phyloP scores from a whole-genome alignment of 345 rosid genomes.

The Cardiospermum halicacabum region DNA sequence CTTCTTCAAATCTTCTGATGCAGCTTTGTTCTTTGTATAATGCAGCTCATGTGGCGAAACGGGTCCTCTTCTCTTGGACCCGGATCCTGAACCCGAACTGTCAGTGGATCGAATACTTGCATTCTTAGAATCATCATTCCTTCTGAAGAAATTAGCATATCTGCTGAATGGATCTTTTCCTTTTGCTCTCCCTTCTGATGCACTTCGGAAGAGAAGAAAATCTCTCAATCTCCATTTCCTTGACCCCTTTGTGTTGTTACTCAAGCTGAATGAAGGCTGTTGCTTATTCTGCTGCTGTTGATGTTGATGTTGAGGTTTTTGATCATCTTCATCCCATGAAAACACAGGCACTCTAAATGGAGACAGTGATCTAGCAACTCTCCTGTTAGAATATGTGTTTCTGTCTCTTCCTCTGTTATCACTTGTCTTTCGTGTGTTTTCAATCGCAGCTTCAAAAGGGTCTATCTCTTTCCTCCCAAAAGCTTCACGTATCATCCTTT shows the following conservation, averaged over 20 bases:
- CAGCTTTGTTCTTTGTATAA: conserved; percentile 78
- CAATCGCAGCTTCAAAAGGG: conserved; percentile 36
- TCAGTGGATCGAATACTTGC: conserved; percentile 39
- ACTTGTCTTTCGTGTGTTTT: conserved; percentile 27
- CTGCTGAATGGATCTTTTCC: conserved; percentile 50
- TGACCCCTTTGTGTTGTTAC: conserved; percentile 42
- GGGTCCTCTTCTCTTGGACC: conserved; percentile 30
- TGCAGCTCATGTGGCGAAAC: conserved; percentile 86
- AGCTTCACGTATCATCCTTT: conserved; percentile 40
- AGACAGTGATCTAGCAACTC: conserved; percentile 65
- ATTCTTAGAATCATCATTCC: conserved; percentile 50
- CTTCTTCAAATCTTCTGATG: conserved; percentile 65
- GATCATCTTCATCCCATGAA: conserved; percentile 77
- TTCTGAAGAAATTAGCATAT: conserved; percentile 44
- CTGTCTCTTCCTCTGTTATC: conserved; percentile 56
- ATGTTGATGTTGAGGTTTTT: conserved; percentile 17
- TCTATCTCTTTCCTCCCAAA: conserved; percentile 39
- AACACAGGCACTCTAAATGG: conserved; percentile 66
- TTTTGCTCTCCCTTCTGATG: conserved; percentile 75
- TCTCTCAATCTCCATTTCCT: conserved; percentile 79
- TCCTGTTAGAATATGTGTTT: conserved; percentile 39
- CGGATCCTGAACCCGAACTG: conserved; percentile 24
- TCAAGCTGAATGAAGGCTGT: conserved; percentile 16
- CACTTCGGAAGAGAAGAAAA: conserved; percentile 76
- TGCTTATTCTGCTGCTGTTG: conserved; percentile 13